phyloP scores from a whole-genome alignment of 306 rosid genomes.

The Sicyos baderoa region DNA sequence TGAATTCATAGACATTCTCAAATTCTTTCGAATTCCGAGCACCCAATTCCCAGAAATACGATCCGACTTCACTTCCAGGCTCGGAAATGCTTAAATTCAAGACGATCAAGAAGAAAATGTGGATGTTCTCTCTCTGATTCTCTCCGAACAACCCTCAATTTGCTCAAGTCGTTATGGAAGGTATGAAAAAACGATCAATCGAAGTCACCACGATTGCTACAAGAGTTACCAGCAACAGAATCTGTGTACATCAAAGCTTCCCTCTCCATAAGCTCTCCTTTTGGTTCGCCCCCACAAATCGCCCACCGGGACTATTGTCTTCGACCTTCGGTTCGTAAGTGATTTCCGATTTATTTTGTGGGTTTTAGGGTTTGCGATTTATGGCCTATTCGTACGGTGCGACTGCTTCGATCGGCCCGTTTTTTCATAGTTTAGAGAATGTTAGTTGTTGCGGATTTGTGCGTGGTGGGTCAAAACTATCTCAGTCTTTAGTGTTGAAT shows the following conservation, averaged over 20 bases:
- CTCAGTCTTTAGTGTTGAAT: constrained; percentile 45
- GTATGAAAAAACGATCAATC: constrained; percentile 10
- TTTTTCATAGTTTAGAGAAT: constrained; percentile 23
- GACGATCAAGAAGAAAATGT: constrained; percentile 16
- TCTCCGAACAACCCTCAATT: not conserved
- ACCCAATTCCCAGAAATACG: not conserved
- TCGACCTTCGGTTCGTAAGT: constrained; percentile 28
- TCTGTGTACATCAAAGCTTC: constrained; percentile 5
- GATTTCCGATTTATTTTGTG: not conserved
- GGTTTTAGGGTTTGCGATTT: not conserved
- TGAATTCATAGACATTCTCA: not conserved
- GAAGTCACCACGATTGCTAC: not conserved
- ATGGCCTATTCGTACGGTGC: constrained; percentile 34
- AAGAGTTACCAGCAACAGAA: not conserved
- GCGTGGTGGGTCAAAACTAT: constrained; percentile 25
- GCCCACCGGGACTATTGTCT: constrained; percentile 59
- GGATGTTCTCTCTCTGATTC: constrained; percentile 14
- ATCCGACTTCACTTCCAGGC: not conserved
- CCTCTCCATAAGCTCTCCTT: constrained; percentile 25
- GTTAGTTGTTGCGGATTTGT: constrained; percentile 20
- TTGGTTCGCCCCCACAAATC: constrained; percentile 61
- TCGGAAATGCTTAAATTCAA: constrained; percentile 16
- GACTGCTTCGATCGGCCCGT: constrained; percentile 31
- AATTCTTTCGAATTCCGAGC: not conserved
- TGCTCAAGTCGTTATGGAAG: constrained; percentile 13